phyloP scores from a whole-genome alignment of 768 basidiomycete genomes.

The Lyophyllum atratum region DNA sequence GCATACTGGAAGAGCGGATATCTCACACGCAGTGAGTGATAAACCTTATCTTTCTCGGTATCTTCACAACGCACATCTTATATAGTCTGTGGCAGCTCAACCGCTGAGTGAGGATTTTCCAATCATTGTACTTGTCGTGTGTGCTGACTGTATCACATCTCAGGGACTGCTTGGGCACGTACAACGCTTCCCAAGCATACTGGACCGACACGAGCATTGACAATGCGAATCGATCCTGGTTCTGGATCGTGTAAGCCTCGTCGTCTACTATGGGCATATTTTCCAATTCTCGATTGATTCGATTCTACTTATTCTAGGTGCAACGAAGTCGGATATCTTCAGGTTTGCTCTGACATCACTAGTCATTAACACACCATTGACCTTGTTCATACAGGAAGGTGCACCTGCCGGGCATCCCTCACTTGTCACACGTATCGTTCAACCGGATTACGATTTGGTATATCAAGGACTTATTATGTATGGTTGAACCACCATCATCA shows the following conservation, averaged over 20 bases:
- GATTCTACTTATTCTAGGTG: slow-evolving; percentile 46
- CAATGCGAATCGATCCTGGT: slow-evolving; percentile 64
- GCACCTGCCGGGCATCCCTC: slow-evolving; percentile 39
- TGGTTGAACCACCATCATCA: no score
- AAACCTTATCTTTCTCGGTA: neutral
- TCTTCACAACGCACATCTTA: neutral
- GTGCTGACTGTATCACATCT: neutral
- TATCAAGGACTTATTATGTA: slow-evolving; percentile 8
- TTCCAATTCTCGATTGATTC: neutral
- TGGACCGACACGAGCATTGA: slow-evolving; percentile 61
- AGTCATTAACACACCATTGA: no score
- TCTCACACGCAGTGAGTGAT: slow-evolving; percentile 42
- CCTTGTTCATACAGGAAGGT: slow-evolving; percentile 34
- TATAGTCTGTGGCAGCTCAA: slow-evolving; percentile 52
- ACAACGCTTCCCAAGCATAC: slow-evolving; percentile 37
- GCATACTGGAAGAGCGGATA: slow-evolving; percentile 56
- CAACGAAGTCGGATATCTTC: slow-evolving; percentile 67
- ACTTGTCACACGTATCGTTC: slow-evolving; percentile 55
- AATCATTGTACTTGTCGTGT: neutral
- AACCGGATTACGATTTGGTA: slow-evolving; percentile 58
- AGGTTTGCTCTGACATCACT: slow-evolving; percentile 26
- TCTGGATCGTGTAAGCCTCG: slow-evolving; percentile 61
- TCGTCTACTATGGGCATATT: neutral
- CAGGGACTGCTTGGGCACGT: slow-evolving; percentile 45
- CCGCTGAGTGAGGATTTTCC: slow-evolving; percentile 44